Percentiles rank a stretch among this genome's conserved stretches.
phyloP scores from a whole-genome alignment of 148 eudicot species.

The Talinum fruticosum region DNA sequence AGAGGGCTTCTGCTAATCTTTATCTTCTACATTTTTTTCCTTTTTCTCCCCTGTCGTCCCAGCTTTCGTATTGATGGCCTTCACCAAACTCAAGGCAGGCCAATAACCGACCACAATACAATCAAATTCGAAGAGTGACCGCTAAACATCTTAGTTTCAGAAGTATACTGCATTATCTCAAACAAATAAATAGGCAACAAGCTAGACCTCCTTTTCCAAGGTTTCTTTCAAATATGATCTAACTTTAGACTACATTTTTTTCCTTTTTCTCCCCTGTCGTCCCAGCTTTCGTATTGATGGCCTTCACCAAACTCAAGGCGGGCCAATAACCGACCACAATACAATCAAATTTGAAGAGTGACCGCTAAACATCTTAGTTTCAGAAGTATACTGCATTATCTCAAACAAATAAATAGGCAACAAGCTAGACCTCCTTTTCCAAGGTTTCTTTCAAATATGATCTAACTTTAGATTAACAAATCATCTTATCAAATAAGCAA shows the following conservation, averaged over 20 bases:
- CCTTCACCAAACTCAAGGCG: constrained; percentile 26
- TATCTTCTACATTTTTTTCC: constrained; percentile 9
- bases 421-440: background rate
- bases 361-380: background rate
- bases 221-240: background rate
- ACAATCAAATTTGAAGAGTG: constrained; percentile 9
- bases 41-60: background rate
- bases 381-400: background rate
- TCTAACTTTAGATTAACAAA: background rate
- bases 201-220: background rate
- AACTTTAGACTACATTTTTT: no score
- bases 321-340: constrained; percentile 13
- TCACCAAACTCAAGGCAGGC: constrained; percentile 25
- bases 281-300: no score
- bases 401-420: constrained; percentile 1
- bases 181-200: constrained; percentile 1
- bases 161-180: background rate
- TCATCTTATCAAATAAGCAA: background rate
- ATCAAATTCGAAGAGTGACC: constrained; percentile 9
- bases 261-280: no score
- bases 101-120: constrained; percentile 11
- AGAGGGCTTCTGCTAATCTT: constrained; percentile 1
- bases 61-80: constrained; percentile 20
- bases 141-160: background rate
- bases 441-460: background rate